Evolutionary conservation across 208 protist species (phyloP), one percentile per base, ranked within the genome.

Genomic region (Dictyostelium gargantuum): DNA sequence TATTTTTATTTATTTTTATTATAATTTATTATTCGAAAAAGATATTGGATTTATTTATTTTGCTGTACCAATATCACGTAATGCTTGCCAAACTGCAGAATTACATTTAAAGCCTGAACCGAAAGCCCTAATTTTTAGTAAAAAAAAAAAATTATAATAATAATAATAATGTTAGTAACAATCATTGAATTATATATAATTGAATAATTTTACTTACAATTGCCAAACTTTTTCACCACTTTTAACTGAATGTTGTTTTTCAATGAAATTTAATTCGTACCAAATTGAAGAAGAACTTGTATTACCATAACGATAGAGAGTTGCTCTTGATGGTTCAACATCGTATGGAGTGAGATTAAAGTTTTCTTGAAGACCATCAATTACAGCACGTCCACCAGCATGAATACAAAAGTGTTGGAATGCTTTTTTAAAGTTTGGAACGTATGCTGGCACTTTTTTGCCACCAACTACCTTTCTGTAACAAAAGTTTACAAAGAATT

Each of bases 401-500:
- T 97, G 96, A 58, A 97, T 97, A 93, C 95, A 97, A 56, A 96
- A 97, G 42, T 97, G 94, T 42, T 96, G 42, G 42, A 97, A 74
- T 23, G 94, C 95, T 13, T 91, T 95, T 19, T 85, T 91, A 91
- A 97, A 97, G 58, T 97, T 63, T 73, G 96, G 96, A 42, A 94
- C 75, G 86, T 97, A 97, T 1, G 93, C 84, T 6, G 58, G 42
- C 5, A 82, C 21, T n/a, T 96, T 94, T 23, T 50, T 44, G 11
- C 40, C 42, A 21, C 85, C 48, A 42, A 42, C 40, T 2, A 93
- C 46, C 66, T 94, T 95, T 56, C 94, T 29, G 8, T 75, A 82
- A 19, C 89, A 79, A 6, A 94, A 42, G 58, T 95, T 95, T 15
- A 94, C 9, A 52, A 96, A 93, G 50, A 96, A 97, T 50, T 91